phyloP scores from a whole-genome alignment of 139 green algal species.

The Closterium sp. region DNA sequence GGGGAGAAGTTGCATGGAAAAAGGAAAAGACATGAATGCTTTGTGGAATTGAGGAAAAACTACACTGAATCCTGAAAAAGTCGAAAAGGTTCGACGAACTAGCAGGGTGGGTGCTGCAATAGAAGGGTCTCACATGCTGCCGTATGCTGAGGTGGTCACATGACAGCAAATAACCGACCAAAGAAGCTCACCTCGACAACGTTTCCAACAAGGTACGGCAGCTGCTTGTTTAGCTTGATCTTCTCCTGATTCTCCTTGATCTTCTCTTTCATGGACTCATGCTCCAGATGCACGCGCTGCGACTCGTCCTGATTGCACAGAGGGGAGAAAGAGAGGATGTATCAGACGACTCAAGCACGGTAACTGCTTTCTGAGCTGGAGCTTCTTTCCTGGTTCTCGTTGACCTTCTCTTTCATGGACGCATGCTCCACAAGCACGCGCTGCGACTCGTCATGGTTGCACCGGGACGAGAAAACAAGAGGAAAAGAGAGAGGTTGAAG shows the following conservation, averaged over 20 bases:
- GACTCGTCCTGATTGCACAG: slow-evolving; percentile 79
- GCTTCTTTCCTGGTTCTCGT: slow-evolving; percentile 93
- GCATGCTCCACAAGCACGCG: slow-evolving; percentile 82
- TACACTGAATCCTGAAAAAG: no score
- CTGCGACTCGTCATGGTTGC: slow-evolving; percentile 75
- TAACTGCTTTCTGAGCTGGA: slow-evolving; percentile 99
- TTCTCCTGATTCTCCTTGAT: slow-evolving; percentile 90
- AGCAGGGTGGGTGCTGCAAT: no score
- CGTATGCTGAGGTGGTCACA: no score
- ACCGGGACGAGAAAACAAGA: neutral
- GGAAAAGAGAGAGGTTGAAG: neutral
- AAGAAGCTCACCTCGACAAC: slow-evolving; percentile 77
- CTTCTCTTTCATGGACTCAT: slow-evolving; percentile 60
- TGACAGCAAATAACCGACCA: no score
- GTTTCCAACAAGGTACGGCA: slow-evolving; percentile 98
- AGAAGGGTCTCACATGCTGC: no score
- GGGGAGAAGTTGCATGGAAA: no score
- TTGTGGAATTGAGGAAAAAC: no score
- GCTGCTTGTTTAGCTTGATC: slow-evolving; percentile 99
- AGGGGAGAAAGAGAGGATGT: no score
- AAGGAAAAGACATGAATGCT: neutral
- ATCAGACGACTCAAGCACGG: no score
- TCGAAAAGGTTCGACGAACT: no score
- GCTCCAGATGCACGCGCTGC: slow-evolving; percentile 81
- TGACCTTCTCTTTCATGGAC: slow-evolving; percentile 60